Evolutionary conservation across 2,329 filamentous ascomycete species (phyloP), one percentile per base, ranked within the genome.

Genomic region (Colletotrichum cereale): DNA sequence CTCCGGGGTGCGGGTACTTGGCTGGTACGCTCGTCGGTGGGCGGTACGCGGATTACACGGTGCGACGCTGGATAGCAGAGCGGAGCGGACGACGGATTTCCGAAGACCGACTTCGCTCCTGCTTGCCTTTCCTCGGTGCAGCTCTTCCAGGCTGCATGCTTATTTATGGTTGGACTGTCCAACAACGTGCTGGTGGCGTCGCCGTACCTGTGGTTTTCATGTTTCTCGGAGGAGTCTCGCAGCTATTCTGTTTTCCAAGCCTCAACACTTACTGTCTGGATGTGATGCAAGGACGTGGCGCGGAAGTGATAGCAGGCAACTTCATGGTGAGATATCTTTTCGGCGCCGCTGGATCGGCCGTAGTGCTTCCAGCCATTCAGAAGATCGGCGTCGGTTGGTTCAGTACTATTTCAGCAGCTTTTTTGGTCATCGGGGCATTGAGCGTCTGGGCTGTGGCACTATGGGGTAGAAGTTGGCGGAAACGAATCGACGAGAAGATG

Each of bases 351-450:
- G 92, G 89, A 0, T 92, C 90, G 3, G 93, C 92, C 0, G 88
- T 90, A 2, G 93, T 93, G 66, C 83, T 96, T 67, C 94, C 94
- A 0, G 92, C 91, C 1, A 87, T 95, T n/a, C 84, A 94, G 71
- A 83, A 80, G 38, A 91, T 96, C 66, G 93, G 94, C 4, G 90
- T 96, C 0, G 94, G 93, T 0, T 95, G 93, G 92, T 95, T 95
- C 79, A 91, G 88, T 60, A 95, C 93, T 1, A 91, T 95, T 71
- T 83, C 82, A n/a, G 76, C 66, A 26, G 53, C 31, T 16, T 72
- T 72, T 18, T 38, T 72, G 53, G 26, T 66, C 5, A 31, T 70
- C 14, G 70, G 75, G 24, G 84, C 68, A 1, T 4, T 53, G 29
- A 12, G 68, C 18, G 65, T 71, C 18, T 71, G 65, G 68, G 57